Base-by-base conservation (phyloP, 2,329 filamentous ascomycete species). In the Aspergillus pseudonomiae region DNA sequence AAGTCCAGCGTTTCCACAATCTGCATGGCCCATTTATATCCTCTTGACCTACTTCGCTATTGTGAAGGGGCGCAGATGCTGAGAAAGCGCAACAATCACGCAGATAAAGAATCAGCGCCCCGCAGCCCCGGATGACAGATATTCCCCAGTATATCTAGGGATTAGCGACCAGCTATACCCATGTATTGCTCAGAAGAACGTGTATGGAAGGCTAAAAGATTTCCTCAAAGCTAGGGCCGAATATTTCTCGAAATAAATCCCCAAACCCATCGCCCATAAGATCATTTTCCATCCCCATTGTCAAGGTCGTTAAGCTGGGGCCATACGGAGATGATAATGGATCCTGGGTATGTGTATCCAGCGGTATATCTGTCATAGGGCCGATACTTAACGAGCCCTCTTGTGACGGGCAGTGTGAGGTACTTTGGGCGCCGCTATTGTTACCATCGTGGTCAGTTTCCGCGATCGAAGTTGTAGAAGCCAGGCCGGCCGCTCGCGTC, bases 211-310 rank as follows among this genome's bases (percentile, higher is more conserved):
- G 36, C 3, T 41, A 41, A 41, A n/a, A 70, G 1, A 68, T 63
- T 7, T 65, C 64, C 0, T 65, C 68, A 61, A 73, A 70, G 1
- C 70, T 64, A 1, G 70, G 71, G 3, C 71, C 70, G 41, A 74
- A 69, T n/a, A 70, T 70, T 30, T 74, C 71, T n/a, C 69, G 64
- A n/a, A 74, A 69, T 6, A 73, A 32, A 28, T 69, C 69, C 9
- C 63, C 61, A 39, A 74, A 73, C 5, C 64, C 65, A 12, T 72
- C 71, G 10, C 53, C 66, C 10, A 60, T 65, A 4, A 69, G 16
- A 46, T 66, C 68, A 6, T 52, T 50, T 7, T 67, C 60, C 1
- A 53, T 58, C 5, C 52, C 34, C 21, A 68, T 57, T 9, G 66
- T 53, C 14, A 66, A 60, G 1, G 66, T 61, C 10, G 69, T 63